Conservation (phyloP, 169 alveolate species). For the Plasmodium ovale region DNA sequence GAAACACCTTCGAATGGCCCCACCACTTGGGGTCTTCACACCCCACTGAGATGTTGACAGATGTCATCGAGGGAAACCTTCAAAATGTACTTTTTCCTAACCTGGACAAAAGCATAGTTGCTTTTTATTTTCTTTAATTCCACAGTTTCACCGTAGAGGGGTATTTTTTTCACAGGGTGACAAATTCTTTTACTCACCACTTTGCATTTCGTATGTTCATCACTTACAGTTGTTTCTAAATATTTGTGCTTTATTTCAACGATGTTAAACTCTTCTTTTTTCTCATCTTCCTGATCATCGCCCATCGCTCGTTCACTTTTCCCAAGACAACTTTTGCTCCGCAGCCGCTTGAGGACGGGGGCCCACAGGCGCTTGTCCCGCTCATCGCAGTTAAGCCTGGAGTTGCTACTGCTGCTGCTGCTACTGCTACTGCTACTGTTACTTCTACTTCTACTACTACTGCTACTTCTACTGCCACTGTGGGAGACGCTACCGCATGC, state of each 20-base stretch:
- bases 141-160: conserved; percentile 48
- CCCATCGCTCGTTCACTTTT: background rate
- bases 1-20: no score
- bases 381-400: no score
- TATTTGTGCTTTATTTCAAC: conserved; percentile 32
- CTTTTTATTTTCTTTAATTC: conserved; percentile 41
- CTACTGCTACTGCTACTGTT: no score
- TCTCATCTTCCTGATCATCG: background rate
- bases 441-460: no score
- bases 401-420: no score
- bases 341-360: background rate
- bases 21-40: background rate
- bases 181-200: conserved; percentile 19
- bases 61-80: conserved; percentile 62
- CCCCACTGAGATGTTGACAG: conserved; percentile 36
- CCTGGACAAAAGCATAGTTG: conserved; percentile 9
- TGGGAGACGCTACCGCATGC: no score
- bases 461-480: no score
- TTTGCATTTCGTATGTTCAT: conserved; percentile 33
- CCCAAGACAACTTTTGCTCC: background rate
- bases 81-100: conserved; percentile 11
- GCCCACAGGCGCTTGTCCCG: background rate
- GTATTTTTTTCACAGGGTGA: background rate
- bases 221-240: conserved; percentile 51
- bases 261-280: conserved; percentile 6